A percentile compares a stretch with the other conserved stretches of the same genome.
Conservation (phyloP, 1,139 yeast species). For the Starmera stellimalicola region DNA sequence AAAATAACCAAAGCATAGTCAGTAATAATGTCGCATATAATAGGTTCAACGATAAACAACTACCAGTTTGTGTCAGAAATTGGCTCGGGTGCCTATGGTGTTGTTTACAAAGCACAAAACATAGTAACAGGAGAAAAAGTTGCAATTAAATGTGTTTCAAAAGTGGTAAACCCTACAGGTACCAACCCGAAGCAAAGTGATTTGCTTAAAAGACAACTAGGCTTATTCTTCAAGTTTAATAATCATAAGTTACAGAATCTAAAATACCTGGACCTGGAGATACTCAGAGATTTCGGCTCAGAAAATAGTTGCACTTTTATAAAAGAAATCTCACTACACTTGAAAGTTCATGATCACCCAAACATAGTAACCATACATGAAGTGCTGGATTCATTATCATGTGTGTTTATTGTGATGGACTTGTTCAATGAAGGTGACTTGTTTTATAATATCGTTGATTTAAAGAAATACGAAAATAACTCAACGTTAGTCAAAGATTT, state of each 20-base stretch:
- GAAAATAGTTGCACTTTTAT: conserved; percentile 31
- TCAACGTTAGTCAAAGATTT: conserved; percentile 57
- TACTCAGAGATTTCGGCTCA: conserved; percentile 31
- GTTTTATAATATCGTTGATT: conserved; percentile 70
- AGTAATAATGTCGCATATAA: too few relatives aligned
- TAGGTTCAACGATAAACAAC: conserved; percentile 28
- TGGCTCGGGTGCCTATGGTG: conserved; percentile 90
- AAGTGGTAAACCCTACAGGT: conserved; percentile 23
- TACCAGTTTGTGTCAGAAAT: conserved; percentile 43
- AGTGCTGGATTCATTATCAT: conserved; percentile 48
- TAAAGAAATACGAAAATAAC: conserved; percentile 38
- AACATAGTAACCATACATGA: conserved; percentile 68
- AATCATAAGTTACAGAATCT: conserved; percentile 14
- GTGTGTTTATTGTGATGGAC: conserved; percentile 71
- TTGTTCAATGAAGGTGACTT: conserved; percentile 77
- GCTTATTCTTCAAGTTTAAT: conserved; percentile 5
- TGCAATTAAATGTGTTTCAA: conserved; percentile 71
- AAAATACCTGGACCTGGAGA: conserved; percentile 16
- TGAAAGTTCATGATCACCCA: conserved; percentile 68
- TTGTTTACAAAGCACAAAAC: conserved; percentile 66
- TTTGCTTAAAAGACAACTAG: conserved; percentile 5
- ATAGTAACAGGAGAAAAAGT: conserved; percentile 36
- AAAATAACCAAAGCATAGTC: too few relatives aligned
- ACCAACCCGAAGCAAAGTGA: conserved; percentile 16
- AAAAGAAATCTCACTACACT: conserved; percentile 65